phyloP scores from a whole-genome alignment of 2,329 filamentous ascomycete genomes.

The Fusarium sacchari region DNA sequence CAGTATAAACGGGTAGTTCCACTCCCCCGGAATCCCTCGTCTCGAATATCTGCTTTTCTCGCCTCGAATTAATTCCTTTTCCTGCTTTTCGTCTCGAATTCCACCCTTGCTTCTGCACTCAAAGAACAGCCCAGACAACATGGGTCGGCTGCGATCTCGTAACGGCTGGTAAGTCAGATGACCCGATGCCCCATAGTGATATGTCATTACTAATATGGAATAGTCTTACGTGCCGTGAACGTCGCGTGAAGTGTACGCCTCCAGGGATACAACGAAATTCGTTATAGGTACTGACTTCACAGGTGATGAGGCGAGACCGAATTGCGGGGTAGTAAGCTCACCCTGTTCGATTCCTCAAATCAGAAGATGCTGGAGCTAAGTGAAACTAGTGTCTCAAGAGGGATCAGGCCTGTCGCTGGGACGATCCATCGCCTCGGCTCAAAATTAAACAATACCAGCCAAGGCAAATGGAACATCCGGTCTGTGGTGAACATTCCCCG shows the following conservation, averaged over 20 bases:
- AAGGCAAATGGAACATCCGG: neutral
- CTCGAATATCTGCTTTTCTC: neutral
- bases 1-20: neutral
- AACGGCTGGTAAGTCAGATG: conserved; percentile 1
- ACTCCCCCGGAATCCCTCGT: neutral
- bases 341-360: neutral
- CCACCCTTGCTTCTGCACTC: neutral
- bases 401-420: neutral
- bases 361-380: neutral
- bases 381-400: neutral
- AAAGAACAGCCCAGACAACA: neutral
- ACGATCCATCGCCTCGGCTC: neutral
- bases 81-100: neutral
- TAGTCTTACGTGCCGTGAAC: conserved; percentile 6
- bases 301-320: conserved; percentile 6
- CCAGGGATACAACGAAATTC: neutral
- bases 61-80: too few species aligned
- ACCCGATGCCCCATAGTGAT: neutral
- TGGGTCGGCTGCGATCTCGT: conserved; percentile 7
- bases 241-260: conserved; percentile 1
- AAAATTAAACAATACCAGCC: neutral
- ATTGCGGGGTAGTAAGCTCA: neutral
- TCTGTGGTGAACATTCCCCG: neutral
- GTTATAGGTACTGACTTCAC: neutral
- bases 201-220: neutral